Evolutionary conservation across 2,329 filamentous ascomycete species (phyloP).

Genomic region (Diaporthe ampelina): DNA sequence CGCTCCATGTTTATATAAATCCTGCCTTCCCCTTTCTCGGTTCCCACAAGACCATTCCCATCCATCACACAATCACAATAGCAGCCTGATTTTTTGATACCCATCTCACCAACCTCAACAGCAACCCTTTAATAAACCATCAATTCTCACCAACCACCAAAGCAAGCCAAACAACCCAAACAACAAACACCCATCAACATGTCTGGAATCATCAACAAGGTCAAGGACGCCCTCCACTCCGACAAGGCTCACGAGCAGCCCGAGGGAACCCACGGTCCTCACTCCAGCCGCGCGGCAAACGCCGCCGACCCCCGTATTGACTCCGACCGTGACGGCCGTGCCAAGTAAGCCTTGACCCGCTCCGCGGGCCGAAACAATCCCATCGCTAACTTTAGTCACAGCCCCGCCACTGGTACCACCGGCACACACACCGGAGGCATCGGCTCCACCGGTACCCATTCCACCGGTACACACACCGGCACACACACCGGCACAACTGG

Average conservation of each 20-base stretch:
- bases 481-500: constrained; percentile 46
- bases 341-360: constrained; percentile 38
- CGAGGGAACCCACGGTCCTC: constrained; percentile 55
- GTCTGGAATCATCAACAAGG: constrained; percentile 71
- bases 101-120: neutral
- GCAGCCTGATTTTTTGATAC: constrained; percentile 9
- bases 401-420: constrained; percentile 46
- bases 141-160: no score
- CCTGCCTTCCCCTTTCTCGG: neutral
- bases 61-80: constrained; percentile 11
- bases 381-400: neutral
- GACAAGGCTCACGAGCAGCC: constrained; percentile 54
- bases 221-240: constrained; percentile 67
- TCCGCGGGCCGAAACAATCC: constrained; percentile 45
- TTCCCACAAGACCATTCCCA: neutral
- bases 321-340: constrained; percentile 60
- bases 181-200: constrained; percentile 55
- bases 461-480: constrained; percentile 49
- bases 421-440: constrained; percentile 50
- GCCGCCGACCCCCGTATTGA: constrained; percentile 65
- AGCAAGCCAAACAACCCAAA: constrained; percentile 19
- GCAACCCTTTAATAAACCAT: neutral
- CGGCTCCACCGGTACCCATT: neutral
- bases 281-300: constrained; percentile 60
- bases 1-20: constrained; percentile 17